Evolutionary conservation across 768 basidiomycete species (phyloP).

Genomic region (Lactarius tabidus): DNA sequence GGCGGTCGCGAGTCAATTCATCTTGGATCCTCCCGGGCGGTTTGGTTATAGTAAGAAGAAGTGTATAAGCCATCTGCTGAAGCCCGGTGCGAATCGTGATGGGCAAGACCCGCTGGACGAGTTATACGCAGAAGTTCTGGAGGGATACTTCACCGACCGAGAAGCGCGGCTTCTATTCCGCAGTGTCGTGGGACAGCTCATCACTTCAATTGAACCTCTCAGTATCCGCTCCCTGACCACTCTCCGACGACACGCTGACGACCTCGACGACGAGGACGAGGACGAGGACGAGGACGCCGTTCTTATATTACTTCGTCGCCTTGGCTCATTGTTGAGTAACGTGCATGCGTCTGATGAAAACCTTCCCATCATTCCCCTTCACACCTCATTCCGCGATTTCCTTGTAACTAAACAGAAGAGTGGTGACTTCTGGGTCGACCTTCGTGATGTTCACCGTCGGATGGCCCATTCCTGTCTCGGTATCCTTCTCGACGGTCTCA

Average conservation of each 20-base stretch:
- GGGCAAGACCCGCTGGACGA: not conserved
- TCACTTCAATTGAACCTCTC: not conserved
- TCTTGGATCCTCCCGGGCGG: not conserved
- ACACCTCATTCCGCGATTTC: not conserved
- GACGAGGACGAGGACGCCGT: not conserved
- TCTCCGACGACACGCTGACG: not conserved
- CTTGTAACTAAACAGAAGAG: not conserved
- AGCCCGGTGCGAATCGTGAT: no score
- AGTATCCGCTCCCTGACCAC: not conserved
- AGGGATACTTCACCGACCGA: not conserved
- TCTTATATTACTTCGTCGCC: not conserved
- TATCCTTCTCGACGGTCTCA: not conserved
- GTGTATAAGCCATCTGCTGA: not conserved
- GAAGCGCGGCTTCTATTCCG: not conserved
- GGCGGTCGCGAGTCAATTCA: not conserved
- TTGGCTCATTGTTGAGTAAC: conserved; percentile 1
- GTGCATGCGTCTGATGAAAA: not conserved
- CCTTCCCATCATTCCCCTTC: not conserved
- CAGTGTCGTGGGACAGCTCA: not conserved
- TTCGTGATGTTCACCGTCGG: not conserved
- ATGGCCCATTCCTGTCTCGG: not conserved
- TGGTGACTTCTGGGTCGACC: not conserved
- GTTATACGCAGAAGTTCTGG: not conserved
- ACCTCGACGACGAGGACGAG: not conserved
- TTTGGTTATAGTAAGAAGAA: not conserved